Conservation (phyloP, 352 stramenopile species). For the Globisporangium irregulare region DNA sequence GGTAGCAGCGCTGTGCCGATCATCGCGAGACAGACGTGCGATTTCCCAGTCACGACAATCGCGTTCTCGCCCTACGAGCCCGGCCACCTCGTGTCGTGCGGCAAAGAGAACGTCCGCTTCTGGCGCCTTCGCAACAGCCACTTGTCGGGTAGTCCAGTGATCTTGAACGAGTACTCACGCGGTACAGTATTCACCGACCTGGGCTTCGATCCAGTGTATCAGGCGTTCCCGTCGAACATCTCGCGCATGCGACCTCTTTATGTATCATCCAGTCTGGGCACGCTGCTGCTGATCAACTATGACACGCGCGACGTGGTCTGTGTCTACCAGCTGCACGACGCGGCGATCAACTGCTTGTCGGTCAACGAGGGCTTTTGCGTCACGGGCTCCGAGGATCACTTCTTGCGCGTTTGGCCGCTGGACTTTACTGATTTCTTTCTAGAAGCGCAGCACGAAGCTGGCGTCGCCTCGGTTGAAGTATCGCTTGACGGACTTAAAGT, state of each 20-base stretch:
- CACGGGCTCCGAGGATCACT: conserved; percentile 83
- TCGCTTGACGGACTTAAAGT: conserved; percentile 80
- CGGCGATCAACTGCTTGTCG: conserved; percentile 74
- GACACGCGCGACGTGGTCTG: conserved; percentile 76
- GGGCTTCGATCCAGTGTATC: conserved; percentile 71
- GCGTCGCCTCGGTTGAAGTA: conserved; percentile 64
- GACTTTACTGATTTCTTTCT: conserved; percentile 92
- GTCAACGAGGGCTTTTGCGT: conserved; percentile 91
- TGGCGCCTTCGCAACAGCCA: conserved; percentile 76
- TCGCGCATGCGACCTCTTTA: conserved; percentile 61
- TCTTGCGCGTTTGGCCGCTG: conserved; percentile 88
- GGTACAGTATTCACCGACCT: conserved; percentile 83
- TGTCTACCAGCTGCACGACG: conserved; percentile 89
- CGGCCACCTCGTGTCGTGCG: conserved; percentile 84
- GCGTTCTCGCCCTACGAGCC: conserved; percentile 85
- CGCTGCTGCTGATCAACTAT: conserved; percentile 84
- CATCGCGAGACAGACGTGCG: conserved; percentile 81
- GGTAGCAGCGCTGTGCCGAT: conserved; percentile 24
- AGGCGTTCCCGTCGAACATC: conserved; percentile 58
- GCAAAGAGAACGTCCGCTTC: conserved; percentile 91
- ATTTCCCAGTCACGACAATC: conserved; percentile 73
- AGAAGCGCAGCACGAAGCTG: conserved; percentile 80
- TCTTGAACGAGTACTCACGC: conserved; percentile 89
- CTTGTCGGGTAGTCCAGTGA: conserved; percentile 76
- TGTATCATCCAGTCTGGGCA: conserved; percentile 71